Conservation (phyloP, 192 early-diverging fungal genomes). For the Chytriomyces sp. region DNA sequence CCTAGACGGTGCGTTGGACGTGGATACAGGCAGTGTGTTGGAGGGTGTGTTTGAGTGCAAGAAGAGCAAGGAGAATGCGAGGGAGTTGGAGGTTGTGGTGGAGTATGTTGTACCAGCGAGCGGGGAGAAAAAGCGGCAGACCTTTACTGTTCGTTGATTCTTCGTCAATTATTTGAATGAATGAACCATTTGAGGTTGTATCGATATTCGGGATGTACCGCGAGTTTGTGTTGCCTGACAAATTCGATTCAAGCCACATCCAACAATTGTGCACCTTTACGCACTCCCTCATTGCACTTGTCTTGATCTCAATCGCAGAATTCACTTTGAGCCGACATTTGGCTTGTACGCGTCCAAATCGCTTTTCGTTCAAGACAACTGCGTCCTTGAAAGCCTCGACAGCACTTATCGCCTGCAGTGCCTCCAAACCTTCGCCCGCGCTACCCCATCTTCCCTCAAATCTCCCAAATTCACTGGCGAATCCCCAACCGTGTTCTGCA, state of each 20-base stretch:
- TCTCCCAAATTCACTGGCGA: background rate
- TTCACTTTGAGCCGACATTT: too few relatives aligned
- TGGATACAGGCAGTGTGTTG: constrained; percentile 34
- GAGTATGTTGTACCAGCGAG: constrained; percentile 20
- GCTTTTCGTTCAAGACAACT: too few relatives aligned
- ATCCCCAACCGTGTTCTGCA: constrained; percentile 22
- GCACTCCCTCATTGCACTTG: too few relatives aligned
- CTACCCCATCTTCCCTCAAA: constrained; percentile 1
- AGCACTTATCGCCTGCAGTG: background rate
- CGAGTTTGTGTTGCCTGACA: background rate
- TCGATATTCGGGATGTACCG: background rate
- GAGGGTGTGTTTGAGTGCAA: constrained; percentile 66
- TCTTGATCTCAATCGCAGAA: too few relatives aligned
- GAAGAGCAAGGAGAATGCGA: constrained; percentile 66
- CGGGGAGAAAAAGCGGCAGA: constrained; percentile 14
- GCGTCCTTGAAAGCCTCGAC: background rate
- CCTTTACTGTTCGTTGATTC: constrained; percentile 23
- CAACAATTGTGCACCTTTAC: too few relatives aligned
- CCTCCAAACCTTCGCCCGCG: background rate
- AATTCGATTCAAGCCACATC: too few relatives aligned
- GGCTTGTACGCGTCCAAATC: too few relatives aligned
- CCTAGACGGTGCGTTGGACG: constrained; percentile 62
- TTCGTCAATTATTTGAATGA: background rate
- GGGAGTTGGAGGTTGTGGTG: constrained; percentile 67
- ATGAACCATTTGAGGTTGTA: background rate